Conservation (phyloP, 2,329 filamentous ascomycete species). For the Paecilomyces sp. region DNA sequence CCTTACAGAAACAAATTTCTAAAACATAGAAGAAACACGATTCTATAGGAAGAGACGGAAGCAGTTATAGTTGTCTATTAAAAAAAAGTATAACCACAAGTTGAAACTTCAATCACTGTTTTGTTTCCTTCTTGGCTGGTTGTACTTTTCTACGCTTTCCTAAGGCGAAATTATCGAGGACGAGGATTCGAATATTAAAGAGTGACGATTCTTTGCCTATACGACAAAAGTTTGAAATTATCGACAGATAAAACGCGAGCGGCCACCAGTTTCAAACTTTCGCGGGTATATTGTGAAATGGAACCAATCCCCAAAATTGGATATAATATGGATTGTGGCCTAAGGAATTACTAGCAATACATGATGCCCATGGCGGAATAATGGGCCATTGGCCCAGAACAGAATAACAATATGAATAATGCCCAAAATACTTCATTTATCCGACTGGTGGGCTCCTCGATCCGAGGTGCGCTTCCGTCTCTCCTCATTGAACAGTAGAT, state of each 20-base stretch:
- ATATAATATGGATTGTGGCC: no score
- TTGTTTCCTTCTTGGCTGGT: no score
- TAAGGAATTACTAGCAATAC: not conserved
- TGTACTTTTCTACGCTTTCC: no score
- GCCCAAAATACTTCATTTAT: not conserved
- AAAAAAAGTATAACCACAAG: no score
- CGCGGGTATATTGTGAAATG: not conserved
- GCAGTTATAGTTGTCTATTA: no score
- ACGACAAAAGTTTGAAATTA: no score
- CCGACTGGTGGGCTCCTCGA: not conserved
- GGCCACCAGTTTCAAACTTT: no score
- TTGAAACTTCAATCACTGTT: no score
- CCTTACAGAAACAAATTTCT: no score
- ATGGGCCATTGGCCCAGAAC: not conserved
- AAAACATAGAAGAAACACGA: no score
- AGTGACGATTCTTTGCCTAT: not conserved
- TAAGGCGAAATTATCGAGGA: not conserved
- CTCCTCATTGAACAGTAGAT: slow-evolving; percentile 4
- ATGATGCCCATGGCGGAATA: not conserved
- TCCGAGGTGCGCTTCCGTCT: not conserved
- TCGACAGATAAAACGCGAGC: no score
- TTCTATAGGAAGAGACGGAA: no score
- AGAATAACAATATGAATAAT: not conserved
- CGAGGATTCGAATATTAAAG: not conserved
- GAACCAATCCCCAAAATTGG: not conserved